Conservation (phyloP, 208 protist genomes). For the Leishmania arabica region DNA sequence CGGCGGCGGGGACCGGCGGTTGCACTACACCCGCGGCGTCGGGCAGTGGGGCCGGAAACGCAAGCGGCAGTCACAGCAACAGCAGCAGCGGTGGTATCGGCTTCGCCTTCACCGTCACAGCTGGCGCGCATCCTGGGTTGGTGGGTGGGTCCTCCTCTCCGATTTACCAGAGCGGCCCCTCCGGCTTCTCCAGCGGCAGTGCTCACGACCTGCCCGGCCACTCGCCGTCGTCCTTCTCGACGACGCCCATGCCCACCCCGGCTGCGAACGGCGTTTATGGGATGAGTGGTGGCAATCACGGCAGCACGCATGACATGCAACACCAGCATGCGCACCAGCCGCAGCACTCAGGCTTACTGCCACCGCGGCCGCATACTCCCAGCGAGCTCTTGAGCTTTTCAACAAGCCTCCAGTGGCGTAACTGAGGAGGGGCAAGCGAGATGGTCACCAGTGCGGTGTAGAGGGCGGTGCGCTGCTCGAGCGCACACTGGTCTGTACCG, state of each 20-base stretch:
- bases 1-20: neutral
- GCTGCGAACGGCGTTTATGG: slow-evolving; percentile 15
- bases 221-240: slow-evolving; percentile 32
- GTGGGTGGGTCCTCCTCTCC: slow-evolving; percentile 11
- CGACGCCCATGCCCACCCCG: slow-evolving; percentile 17
- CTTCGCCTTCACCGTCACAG: slow-evolving; percentile 37
- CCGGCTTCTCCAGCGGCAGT: slow-evolving; percentile 13
- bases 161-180: slow-evolving; percentile 15
- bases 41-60: slow-evolving; percentile 6
- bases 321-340: slow-evolving; percentile 7
- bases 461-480: neutral
- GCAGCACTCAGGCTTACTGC: slow-evolving; percentile 13
- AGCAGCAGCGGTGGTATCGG: slow-evolving; percentile 14
- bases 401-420: slow-evolving; percentile 28
- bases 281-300: slow-evolving; percentile 10
- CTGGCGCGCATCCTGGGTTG: slow-evolving; percentile 20
- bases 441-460: neutral
- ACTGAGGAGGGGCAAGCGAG: slow-evolving; percentile 6
- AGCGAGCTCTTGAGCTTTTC: slow-evolving; percentile 31
- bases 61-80: slow-evolving; percentile 5
- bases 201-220: slow-evolving; percentile 20
- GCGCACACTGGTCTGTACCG: neutral
- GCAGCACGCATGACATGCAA: slow-evolving; percentile 3
- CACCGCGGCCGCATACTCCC: slow-evolving; percentile 22
- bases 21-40: slow-evolving; percentile 3